phyloP scores from a whole-genome alignment of 1,139 yeast species.

The Insectozyma bohioensis region DNA sequence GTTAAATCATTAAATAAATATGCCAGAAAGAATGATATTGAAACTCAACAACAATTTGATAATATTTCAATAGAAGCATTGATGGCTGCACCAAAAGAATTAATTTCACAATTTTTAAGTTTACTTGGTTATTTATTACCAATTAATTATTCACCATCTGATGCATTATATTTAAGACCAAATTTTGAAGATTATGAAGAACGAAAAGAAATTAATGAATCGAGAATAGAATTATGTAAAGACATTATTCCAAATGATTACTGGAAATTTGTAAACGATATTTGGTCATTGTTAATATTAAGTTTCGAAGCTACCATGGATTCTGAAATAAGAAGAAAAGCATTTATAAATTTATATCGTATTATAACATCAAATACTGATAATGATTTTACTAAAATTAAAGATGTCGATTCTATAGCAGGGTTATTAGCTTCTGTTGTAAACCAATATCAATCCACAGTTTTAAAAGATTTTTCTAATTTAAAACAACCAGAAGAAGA shows the following conservation, averaged over 20 bases:
- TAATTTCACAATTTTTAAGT: constrained; percentile 55
- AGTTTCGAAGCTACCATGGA: constrained; percentile 80
- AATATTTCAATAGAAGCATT: constrained; percentile 54
- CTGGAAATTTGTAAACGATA: constrained; percentile 45
- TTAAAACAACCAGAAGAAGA: constrained; percentile 11
- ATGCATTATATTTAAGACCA: constrained; percentile 33
- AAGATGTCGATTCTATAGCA: constrained; percentile 33
- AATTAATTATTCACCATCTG: constrained; percentile 26
- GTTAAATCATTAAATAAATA: constrained; percentile 45
- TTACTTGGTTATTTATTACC: constrained; percentile 64
- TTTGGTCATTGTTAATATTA: constrained; percentile 63
- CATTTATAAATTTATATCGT: constrained; percentile 57
- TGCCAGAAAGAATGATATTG: constrained; percentile 18
- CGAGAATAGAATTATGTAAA: constrained; percentile 26
- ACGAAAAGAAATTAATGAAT: constrained; percentile 25
- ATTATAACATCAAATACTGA: constrained; percentile 36
- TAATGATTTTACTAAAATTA: constrained; percentile 20
- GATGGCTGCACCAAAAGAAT: constrained; percentile 72
- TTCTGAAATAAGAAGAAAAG: constrained; percentile 59
- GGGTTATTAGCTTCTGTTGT: constrained; percentile 68
- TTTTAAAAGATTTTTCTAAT: constrained; percentile 24
- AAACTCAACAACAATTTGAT: constrained; percentile 4
- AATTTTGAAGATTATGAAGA: constrained; percentile 26
- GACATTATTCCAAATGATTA: constrained; percentile 27
- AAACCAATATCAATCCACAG: constrained; percentile 50